Evolutionary conservation across 2,329 filamentous ascomycete genomes (phyloP), one percentile per base, ranked within the genome.

Genomic region (Diaporthe eres): DNA sequence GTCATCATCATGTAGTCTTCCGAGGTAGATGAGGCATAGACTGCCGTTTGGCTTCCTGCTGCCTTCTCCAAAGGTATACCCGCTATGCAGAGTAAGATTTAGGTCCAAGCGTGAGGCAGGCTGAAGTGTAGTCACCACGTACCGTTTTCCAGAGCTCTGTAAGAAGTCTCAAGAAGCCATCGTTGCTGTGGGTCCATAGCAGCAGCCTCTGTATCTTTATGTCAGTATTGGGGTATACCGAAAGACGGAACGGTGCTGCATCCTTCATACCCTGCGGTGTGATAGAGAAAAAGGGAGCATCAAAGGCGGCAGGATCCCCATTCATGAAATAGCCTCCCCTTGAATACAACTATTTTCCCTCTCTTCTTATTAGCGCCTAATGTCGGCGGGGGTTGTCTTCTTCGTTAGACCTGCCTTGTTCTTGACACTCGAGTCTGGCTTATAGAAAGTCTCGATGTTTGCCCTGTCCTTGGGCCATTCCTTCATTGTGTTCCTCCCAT

Each of bases 251-350:
- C 5, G 3, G n/a, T 28, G 8, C n/a, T 53, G 51, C 10, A 10
- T 22, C 8, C 5, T 31, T 22, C 55, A 8, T 34, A 58, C 55
- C 55, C 17, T 42, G 15, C 2, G 67, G 9, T 1, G 82, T 78
- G 31, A 85, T 81, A 0, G 80, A 81, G 77, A 86, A 86, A 74
- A 86, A 86, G 2, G 82, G 81, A 0, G 84, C 84, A 77, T 86
- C 85, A 67, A 85, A 86, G 2, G 74, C 75, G 1, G 77, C 81
- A 0, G 81, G 78, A 60, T 85, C 82, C 25, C 83, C 81, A 5
- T 77, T 78, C 44, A 85, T 78, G 67, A 85, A 84, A 74, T 85
- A 79, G 0, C 79, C 83, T 34, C 47, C 70, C 42, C 10, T 22
- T 19, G 39, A 31, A 57, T 17, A 57, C 15, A 57, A 15, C 51